Evolutionary conservation across 495 filamentous ascomycete species (phyloP).

Genomic region (Paragyromitra xinjiangensis): DNA sequence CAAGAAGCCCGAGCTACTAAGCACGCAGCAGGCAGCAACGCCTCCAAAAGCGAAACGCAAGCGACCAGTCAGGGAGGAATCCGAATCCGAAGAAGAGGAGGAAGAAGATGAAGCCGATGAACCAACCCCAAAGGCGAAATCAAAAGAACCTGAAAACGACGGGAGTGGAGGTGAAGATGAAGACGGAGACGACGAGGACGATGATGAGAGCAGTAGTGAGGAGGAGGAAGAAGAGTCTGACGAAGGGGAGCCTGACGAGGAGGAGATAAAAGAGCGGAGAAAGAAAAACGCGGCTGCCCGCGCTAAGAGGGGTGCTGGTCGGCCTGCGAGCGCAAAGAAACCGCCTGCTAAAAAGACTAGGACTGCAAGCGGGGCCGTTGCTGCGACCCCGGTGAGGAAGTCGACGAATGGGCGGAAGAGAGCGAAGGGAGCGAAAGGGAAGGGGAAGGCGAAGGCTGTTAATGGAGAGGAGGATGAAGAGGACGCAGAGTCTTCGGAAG

Average conservation of each 20-base stretch:
- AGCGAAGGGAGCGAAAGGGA: constrained; percentile 49
- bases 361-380: constrained; percentile 68
- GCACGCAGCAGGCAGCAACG: constrained; percentile 62
- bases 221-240: constrained; percentile 50
- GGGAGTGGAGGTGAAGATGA: constrained; percentile 7
- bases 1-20: constrained; percentile 73
- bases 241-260: constrained; percentile 66
- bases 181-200: constrained; percentile 7
- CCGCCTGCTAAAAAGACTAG: constrained; percentile 78
- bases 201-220: constrained; percentile 17
- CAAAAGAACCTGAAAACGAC: constrained; percentile 18
- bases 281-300: constrained; percentile 49
- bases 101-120: constrained; percentile 25
- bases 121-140: constrained; percentile 1
- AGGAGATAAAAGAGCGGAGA: constrained; percentile 66
- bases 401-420: constrained; percentile 55
- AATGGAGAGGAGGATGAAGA: constrained; percentile 51
- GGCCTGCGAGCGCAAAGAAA: constrained; percentile 64
- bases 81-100: constrained; percentile 31
- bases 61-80: constrained; percentile 60
- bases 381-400: constrained; percentile 62
- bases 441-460: constrained; percentile 52
- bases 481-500: constrained; percentile 26
- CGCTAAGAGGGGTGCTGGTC: constrained; percentile 62
- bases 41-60: constrained; percentile 63